Percentiles rank a stretch among this genome's conserved stretches.
These are phyloP conservation scores for Solanum sparsipilum DNA, from an alignment of 257 asterid genomes.

Conservation along the genomic window DNA sequence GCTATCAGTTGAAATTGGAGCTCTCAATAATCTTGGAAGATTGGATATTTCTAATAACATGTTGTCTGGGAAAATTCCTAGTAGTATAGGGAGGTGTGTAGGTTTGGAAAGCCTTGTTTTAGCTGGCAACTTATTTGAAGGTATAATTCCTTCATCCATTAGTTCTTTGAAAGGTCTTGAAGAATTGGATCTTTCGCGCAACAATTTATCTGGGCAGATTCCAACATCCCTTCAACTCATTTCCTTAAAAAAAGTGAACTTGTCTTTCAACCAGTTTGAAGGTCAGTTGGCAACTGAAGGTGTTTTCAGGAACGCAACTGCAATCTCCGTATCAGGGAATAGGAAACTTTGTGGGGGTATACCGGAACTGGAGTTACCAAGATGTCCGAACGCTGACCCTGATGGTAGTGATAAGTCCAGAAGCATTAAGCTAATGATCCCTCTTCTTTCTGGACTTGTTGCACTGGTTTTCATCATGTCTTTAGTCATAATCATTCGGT, in stretches of 20 bases:
- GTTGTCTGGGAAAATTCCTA: slow-evolving; percentile 16
- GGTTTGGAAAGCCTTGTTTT: slow-evolving; percentile 10
- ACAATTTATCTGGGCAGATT: slow-evolving; percentile 18
- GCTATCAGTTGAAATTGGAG: slow-evolving; percentile 6
- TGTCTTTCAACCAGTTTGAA: slow-evolving; percentile 24
- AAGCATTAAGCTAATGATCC: neutral
- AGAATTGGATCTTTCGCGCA: slow-evolving; percentile 14
- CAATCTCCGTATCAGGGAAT: slow-evolving; percentile 6
- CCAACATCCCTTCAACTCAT: slow-evolving; percentile 9
- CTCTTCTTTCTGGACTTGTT: neutral
- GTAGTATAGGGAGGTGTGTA: slow-evolving; percentile 1
- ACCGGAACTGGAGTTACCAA: neutral
- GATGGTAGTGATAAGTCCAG: neutral
- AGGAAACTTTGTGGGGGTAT: slow-evolving; percentile 24
- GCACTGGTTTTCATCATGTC: neutral
- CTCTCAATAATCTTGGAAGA: neutral
- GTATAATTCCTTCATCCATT: slow-evolving; percentile 10
- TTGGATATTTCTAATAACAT: slow-evolving; percentile 18
- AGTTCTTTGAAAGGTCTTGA: slow-evolving; percentile 9
- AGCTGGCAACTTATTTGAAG: slow-evolving; percentile 12
- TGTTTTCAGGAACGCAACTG: slow-evolving; percentile 8
- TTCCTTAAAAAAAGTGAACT: slow-evolving; percentile 3
- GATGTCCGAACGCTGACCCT: neutral
- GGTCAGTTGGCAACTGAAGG: slow-evolving; percentile 18
- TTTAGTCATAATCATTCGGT: neutral